Evolutionary conservation across 208 protist species (phyloP).

Genomic region (Trypanosoma cruzi): DNA sequence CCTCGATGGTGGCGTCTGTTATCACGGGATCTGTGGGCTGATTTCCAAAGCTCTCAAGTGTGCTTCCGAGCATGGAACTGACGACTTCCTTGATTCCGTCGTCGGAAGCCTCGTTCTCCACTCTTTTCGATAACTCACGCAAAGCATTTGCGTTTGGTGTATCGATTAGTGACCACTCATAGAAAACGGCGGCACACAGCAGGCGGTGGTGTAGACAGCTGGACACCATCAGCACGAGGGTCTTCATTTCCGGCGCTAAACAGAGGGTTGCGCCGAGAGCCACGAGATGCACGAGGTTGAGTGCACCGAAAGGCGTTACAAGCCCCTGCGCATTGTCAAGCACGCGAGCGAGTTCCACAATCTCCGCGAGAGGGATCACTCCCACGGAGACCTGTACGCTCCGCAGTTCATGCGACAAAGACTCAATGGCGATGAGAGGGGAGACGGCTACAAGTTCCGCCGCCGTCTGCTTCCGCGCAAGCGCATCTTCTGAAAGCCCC

Average conservation of each 20-base stretch:
- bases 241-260: slow-evolving; percentile 25
- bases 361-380: slow-evolving; percentile 27
- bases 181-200: slow-evolving; percentile 30
- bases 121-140: slow-evolving; percentile 1
- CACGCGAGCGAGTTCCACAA: slow-evolving; percentile 57
- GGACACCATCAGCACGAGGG: slow-evolving; percentile 20
- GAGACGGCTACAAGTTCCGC: slow-evolving; percentile 19
- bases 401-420: slow-evolving; percentile 8
- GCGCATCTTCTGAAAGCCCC: background rate
- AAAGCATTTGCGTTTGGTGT: slow-evolving; percentile 7
- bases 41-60: slow-evolving; percentile 16
- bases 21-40: slow-evolving; percentile 9
- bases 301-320: slow-evolving; percentile 24
- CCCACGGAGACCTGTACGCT: background rate
- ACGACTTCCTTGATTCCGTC: slow-evolving; percentile 9
- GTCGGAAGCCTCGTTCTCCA: slow-evolving; percentile 12
- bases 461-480: background rate
- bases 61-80: background rate
- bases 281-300: slow-evolving; percentile 50
- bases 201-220: slow-evolving; percentile 7
- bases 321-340: slow-evolving; percentile 43
- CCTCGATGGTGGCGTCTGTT: background rate
- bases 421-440: slow-evolving; percentile 12
- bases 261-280: slow-evolving; percentile 45
- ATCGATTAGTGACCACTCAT: slow-evolving; percentile 35